Base-by-base conservation (phyloP, 164 flowering plant genomes). In the Sextonia rubra region DNA sequence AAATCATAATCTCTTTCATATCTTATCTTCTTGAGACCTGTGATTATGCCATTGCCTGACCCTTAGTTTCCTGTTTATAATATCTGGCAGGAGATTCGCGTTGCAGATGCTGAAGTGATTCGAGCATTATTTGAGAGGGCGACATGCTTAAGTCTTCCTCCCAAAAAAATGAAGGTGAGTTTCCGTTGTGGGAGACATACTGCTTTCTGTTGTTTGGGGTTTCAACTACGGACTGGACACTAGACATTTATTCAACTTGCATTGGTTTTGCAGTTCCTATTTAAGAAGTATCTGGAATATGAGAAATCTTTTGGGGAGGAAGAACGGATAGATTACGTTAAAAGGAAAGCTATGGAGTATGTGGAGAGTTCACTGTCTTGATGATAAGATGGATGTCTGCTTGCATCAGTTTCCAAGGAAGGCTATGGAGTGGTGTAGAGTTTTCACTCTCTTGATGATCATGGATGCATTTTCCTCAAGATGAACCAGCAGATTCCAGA, bases 41-140 rank as follows among this genome's bases (percentile, higher is more conserved):
- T 49, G n/a, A 25, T 6, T 17, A 23, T 26, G 26, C 18, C 9
- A 5, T 30, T 7, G 12, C 6, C 37, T 29, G 4, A 24, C 23
- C 12, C 29, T 20, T 6, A 56, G 4, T 17, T 22, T 24, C 64
- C 22, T 61, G 64, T 61, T 61, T 12, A 47, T 25, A 62, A 52
- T 20, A 60, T 73, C 5, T 37, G 8, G 60, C 84, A 94, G 99
- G 99, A 95, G 78, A 89, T 90, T 68, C 88, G 90, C 65, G 80
- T 87, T 47, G 93, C 89, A 69, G 99, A 95, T 70, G 77, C 12
- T 9, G 93, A 92, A 56, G 27, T 90, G 26, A 88, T 87, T 23
- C 95, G 93, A 49, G 81, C 93, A 48, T 77, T 93, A 61, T 95
- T 95, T 70, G 99, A 95, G 82, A 86, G 98, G 72, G 96, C 98